Evolutionary conservation across 768 basidiomycete genomes (phyloP), one percentile per base, ranked within the genome.

Genomic region (Filobasidium wieringae): DNA sequence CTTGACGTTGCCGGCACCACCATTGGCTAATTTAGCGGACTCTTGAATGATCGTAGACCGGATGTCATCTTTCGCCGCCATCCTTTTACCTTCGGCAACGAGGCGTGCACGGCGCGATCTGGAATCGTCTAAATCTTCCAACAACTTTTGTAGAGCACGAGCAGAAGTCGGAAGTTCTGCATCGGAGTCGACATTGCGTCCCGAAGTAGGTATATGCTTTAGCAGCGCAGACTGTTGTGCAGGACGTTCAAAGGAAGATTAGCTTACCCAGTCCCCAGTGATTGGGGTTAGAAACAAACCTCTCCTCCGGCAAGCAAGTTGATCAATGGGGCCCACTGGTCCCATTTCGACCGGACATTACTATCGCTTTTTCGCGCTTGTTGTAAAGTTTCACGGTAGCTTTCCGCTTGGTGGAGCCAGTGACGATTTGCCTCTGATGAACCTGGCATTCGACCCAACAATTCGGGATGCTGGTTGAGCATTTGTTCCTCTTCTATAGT

Each of bases 71-170:
- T 77, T 77, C 7, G 80, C 79, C 0, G 81, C 79, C 7, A 84
- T 75, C 15, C 79, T 78, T 51, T 80, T 78, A 2, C 84, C 87
- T 32, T 85, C 79, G 15, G 80, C 76, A 7, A 88, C 80, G 1
- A 88, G 69, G 36, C 84, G 79, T 2, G 77, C 76, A 1, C 87
- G 81, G 53, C 79, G 76, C 7, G 79, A 78, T 54, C 79, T 79
- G 1, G 91, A 66, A 30, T 85, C 83, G 59, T 92, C 85, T 0
- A 99, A 78, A 19, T 82, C 79, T 71, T 97, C 93, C 19, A 97
- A 76, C 6, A 81, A 22, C 72, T 78, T 64, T 80, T 63, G 68
- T 26, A 64, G 67, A 14, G 60, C 66, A 34, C 62, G 67, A 43
- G 65, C 72, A 36, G 67, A 68, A 14, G 61, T 52, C n/a, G 67